These are phyloP conservation scores for Beverwykella pulmonaria DNA, from an alignment of 495 filamentous ascomycete species.

Conservation along the genomic window DNA sequence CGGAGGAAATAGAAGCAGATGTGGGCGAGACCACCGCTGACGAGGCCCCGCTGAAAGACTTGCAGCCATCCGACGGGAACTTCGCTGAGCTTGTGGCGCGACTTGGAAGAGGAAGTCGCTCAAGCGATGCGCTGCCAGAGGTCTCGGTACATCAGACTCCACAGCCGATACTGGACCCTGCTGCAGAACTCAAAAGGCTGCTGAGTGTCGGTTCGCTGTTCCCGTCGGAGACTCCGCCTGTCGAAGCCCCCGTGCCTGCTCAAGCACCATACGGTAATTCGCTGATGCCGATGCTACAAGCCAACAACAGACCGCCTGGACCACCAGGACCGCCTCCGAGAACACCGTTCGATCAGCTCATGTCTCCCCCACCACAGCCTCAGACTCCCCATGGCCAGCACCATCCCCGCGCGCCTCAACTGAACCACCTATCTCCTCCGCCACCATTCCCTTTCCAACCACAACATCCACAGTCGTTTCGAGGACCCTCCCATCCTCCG, in stretches of 20 bases:
- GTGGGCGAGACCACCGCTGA: conserved; percentile 33
- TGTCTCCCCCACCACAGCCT: conserved; percentile 43
- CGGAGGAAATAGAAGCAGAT: conserved; percentile 38
- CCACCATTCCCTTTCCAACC: conserved; percentile 51
- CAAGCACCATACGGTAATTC: conserved; percentile 52
- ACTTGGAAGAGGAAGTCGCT: conserved; percentile 17
- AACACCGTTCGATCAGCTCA: conserved; percentile 51
- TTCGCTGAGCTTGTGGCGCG: conserved; percentile 26
- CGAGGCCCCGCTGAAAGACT: conserved; percentile 10
- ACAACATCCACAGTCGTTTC: conserved; percentile 14
- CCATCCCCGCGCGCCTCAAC: conserved; percentile 44
- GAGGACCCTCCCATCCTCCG: conserved; percentile 28
- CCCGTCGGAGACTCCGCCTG: conserved; percentile 5
- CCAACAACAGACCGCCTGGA: conserved; percentile 41
- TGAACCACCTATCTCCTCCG: conserved; percentile 47
- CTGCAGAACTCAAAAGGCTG: conserved; percentile 43
- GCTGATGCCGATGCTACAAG: conserved; percentile 62
- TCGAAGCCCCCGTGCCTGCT: conserved; percentile 12
- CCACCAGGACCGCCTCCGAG: conserved; percentile 37
- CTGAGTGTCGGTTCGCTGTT: conserved; percentile 36
- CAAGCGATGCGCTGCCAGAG: conserved; percentile 38
- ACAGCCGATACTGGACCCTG: conserved; percentile 35
- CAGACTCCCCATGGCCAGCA: conserved; percentile 50
- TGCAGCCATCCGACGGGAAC: background rate
- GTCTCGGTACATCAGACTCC: conserved; percentile 21